Evolutionary conservation across 2,329 filamentous ascomycete genomes (phyloP), one percentile per base, ranked within the genome.

Genomic region (Plectosphaerella sp.): DNA sequence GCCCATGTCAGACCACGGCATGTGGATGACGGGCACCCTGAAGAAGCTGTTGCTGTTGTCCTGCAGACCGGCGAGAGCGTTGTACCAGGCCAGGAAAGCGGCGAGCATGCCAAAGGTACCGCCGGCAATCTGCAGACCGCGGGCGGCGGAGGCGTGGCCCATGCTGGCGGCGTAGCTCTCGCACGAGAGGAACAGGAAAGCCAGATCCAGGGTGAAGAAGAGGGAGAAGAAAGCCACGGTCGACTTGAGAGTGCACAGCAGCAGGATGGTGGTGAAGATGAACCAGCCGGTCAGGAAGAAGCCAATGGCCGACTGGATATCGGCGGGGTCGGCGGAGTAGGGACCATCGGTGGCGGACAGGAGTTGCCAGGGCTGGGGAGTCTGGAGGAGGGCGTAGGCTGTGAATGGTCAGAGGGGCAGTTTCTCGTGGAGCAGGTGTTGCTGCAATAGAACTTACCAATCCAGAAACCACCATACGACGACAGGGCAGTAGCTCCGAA

Each of bases 1-100:
- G 50, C 83, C 88, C 73, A 87, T 88, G 62, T 88, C 87, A 37
- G 89, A 93, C 93, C 93, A 97, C 50, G 92, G 93, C 79, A 97
- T 95, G 78, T 96, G 91, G 62, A 88, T 86, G 57, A 97, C 91
- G 49, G 92, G 93, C 56, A 96, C 84, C 69, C 94, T 79, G 78
- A 96, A 94, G 84, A 96, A 96, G 25, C 82, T 86, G 73, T 86
- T 86, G 77, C 90, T 94, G 66, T 73, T 77, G 62, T 94, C 89
- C 56, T 87, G 86, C 53, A 94, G 82, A 82, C 89, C 89, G 49
- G 89, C 88, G 54, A 93, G 77, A 37, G 90, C 89, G 63, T 91
- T 91, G 72, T 93, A 95, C 90, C 90, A 95, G 4, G 90, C 89
- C 52, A 89, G 65, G 66, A 95, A 94, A 0, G 89, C 88, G 1